Conservation (phyloP, 768 basidiomycete species). For the Trametes villosa region DNA sequence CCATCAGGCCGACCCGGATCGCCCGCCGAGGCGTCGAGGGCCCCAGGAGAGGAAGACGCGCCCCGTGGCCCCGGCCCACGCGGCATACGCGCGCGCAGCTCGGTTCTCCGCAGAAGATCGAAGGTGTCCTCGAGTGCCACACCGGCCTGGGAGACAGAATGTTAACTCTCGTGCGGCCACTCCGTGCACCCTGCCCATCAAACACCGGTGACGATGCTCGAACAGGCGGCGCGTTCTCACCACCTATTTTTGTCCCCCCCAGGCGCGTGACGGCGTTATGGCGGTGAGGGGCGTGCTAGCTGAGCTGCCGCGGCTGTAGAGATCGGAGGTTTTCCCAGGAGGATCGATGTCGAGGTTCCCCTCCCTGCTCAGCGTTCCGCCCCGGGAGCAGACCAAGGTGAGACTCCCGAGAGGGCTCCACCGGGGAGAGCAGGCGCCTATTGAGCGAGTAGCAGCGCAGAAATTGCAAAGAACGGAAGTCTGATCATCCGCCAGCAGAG, state of each 20-base stretch:
- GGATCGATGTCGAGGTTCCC: no score
- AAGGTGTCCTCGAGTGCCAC: slow-evolving; percentile 4
- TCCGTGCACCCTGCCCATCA: slow-evolving; percentile 12
- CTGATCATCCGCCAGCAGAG: neutral
- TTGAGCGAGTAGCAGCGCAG: neutral
- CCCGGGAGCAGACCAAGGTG: neutral
- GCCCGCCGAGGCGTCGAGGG: slow-evolving; percentile 2
- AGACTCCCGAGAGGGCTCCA: no score
- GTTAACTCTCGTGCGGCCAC: slow-evolving; percentile 4
- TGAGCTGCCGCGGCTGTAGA: neutral
- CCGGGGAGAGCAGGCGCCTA: neutral
- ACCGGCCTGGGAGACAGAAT: slow-evolving; percentile 14
- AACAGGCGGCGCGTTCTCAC: slow-evolving; percentile 14
- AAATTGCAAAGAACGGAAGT: neutral
- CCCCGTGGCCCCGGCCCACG: slow-evolving; percentile 11
- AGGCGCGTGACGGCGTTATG: slow-evolving; percentile 5
- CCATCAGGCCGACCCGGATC: slow-evolving; percentile 18
- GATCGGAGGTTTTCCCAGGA: neutral
- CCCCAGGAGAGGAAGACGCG: slow-evolving; percentile 7
- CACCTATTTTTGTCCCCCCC: slow-evolving; percentile 8
- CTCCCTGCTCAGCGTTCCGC: slow-evolving; percentile 6
- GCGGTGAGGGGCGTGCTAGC: neutral
- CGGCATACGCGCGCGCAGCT: slow-evolving; percentile 5
- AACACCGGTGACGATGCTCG: slow-evolving; percentile 11
- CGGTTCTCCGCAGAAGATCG: slow-evolving; percentile 13